Evolutionary conservation across 306 rosid species (phyloP).

Genomic region (Lupinus albus): DNA sequence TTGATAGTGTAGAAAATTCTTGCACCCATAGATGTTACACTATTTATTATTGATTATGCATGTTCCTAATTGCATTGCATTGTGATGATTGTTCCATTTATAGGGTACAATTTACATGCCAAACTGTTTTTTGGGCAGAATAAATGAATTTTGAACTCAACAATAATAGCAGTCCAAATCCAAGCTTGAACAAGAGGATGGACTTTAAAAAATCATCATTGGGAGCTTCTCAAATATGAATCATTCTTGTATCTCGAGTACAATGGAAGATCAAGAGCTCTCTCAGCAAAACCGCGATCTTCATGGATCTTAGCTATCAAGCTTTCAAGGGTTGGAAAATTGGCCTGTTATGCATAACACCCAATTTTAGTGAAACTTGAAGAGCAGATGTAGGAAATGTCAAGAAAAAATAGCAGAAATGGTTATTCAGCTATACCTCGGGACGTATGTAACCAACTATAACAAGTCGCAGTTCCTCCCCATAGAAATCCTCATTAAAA

Average conservation of each 20-base stretch:
- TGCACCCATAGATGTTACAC: no score
- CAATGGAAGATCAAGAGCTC: slow-evolving; percentile 83
- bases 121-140: slow-evolving; percentile 11
- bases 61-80: slow-evolving; percentile 10
- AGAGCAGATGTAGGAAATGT: slow-evolving; percentile 3
- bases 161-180: slow-evolving; percentile 19
- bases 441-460: slow-evolving; percentile 91
- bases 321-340: slow-evolving; percentile 77
- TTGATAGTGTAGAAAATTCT: no score
- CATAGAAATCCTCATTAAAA: slow-evolving; percentile 73
- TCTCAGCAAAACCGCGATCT: slow-evolving; percentile 70
- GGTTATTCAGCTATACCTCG: slow-evolving; percentile 57
- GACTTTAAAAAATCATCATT: slow-evolving; percentile 19
- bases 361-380: slow-evolving; percentile 37
- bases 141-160: not conserved
- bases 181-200: slow-evolving; percentile 16
- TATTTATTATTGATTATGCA: slow-evolving; percentile 5
- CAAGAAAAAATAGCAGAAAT: slow-evolving; percentile 6
- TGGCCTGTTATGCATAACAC: slow-evolving; percentile 57
- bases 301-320: slow-evolving; percentile 80
- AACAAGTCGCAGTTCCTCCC: slow-evolving; percentile 77
- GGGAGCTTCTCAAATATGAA: slow-evolving; percentile 51
- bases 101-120: not conserved
- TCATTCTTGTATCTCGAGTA: slow-evolving; percentile 70
- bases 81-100: slow-evolving; percentile 20